These are phyloP conservation scores for Peltaster fructicola DNA, from an alignment of 2,329 filamentous ascomycete species.

Conservation along the genomic window DNA sequence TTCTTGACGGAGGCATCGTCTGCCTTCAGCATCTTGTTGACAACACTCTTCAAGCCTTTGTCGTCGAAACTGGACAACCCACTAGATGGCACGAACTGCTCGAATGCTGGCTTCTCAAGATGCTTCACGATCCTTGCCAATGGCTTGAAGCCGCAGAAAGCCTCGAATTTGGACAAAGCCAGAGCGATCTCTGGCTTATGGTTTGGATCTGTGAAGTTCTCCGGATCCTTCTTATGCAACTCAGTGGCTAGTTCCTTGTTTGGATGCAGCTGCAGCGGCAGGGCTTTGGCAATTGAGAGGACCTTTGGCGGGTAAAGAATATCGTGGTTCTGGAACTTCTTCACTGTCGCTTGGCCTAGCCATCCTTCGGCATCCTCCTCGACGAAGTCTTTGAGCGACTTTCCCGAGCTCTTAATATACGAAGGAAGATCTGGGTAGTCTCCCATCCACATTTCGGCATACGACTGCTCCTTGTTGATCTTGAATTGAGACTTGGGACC, in stretches of 20 bases:
- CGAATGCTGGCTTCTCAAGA: slow-evolving; percentile 37
- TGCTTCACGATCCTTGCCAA: slow-evolving; percentile 40
- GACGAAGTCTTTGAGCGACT: slow-evolving; percentile 47
- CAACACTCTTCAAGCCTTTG: slow-evolving; percentile 39
- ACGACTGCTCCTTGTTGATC: slow-evolving; percentile 45
- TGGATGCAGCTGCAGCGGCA: slow-evolving; percentile 59
- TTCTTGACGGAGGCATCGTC: slow-evolving; percentile 34
- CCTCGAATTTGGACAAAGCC: slow-evolving; percentile 53
- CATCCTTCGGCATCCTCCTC: slow-evolving; percentile 43
- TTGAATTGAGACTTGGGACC: slow-evolving; percentile 33
- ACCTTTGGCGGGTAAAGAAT: slow-evolving; percentile 61
- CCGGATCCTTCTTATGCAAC: slow-evolving; percentile 45
- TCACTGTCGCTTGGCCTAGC: slow-evolving; percentile 42
- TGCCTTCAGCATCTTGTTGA: slow-evolving; percentile 36
- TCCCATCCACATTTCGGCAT: slow-evolving; percentile 58
- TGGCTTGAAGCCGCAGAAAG: slow-evolving; percentile 60
- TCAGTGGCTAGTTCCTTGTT: slow-evolving; percentile 48
- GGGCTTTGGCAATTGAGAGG: slow-evolving; percentile 55
- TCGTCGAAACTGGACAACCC: slow-evolving; percentile 41
- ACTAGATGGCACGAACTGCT: slow-evolving; percentile 33
- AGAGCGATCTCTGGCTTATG: slow-evolving; percentile 70
- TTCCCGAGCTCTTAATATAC: slow-evolving; percentile 41
- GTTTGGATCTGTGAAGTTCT: slow-evolving; percentile 52
- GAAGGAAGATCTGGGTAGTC: slow-evolving; percentile 57
- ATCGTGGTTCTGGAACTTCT: slow-evolving; percentile 43